Evolutionary conservation across 441 rosid genomes (phyloP), one percentile per base, ranked within the genome.

Genomic region (Adansonia madagascariensis): DNA sequence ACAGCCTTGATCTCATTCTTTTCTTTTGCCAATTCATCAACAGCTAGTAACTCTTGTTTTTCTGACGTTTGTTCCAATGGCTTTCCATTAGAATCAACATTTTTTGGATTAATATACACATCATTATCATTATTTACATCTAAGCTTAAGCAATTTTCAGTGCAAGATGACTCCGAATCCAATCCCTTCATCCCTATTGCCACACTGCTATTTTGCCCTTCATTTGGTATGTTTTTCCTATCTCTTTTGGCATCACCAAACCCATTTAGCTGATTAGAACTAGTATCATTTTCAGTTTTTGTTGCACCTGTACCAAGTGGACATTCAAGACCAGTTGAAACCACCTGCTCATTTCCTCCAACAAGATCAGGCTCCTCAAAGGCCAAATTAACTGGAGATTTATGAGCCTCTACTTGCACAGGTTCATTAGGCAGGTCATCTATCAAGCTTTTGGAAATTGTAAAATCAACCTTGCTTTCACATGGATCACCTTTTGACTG

Each of bases 101-200:
- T 78, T 82, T 78, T 85, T 31, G 69, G 82, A 78, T 80, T 83
- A 79, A 80, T 80, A 82, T 67, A 82, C 63, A 77, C 73, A 82
- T 83, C 89, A 76, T 80, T 77, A 76, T 84, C 90, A 77, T 85
- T 87, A 83, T 82, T 90, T 83, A 80, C 87, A 82, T 84, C 92
- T 76, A 88, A 79, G 78, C 82, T 82, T 81, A 83, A 73, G 78
- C 83, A 85, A 73, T 85, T 89, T 72, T 80, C 88, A 49, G 91
- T 86, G 82, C 89, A 87, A 78, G 98, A 92, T 73, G 94, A 89
- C 76, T 86, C 94, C 22, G 90, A 88, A 82, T 93, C 93, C 79
- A 90, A 83, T 71, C 82, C 85, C 84, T 87, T 89, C 55, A 79
- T 63, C 74, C 82, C 86, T 64, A 80, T 76, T 75, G 80, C 84